A percentile compares a stretch with the other conserved stretches of the same genome.
Evolutionary conservation across 2,329 filamentous ascomycete species (phyloP).

Genomic region (Colletotrichum navitas): DNA sequence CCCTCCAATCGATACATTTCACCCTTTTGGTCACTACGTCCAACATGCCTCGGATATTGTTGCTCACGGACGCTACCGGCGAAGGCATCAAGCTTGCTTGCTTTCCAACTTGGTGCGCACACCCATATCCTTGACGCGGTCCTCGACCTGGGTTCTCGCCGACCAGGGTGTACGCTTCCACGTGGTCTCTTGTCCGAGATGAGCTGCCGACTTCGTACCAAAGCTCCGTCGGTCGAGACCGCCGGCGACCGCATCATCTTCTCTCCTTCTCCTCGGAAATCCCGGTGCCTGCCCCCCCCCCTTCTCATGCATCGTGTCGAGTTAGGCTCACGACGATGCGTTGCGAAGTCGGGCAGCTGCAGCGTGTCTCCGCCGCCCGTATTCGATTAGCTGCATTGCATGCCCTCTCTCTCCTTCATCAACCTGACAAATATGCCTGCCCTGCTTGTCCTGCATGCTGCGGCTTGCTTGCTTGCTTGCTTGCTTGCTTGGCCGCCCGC

Average conservation of each 20-base stretch:
- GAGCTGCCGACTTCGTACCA: not conserved
- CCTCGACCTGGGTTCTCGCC: not conserved
- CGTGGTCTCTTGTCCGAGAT: conserved; percentile 1
- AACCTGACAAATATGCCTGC: conserved; percentile 8
- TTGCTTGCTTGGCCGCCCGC: not conserved
- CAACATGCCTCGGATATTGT: too few species aligned
- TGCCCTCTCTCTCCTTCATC: not conserved
- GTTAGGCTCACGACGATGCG: not conserved
- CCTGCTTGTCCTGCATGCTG: not conserved
- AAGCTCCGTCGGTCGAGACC: not conserved
- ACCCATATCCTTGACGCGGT: not conserved
- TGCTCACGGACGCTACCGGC: not conserved
- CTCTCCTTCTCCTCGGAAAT: not conserved
- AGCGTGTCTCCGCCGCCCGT: conserved; percentile 16
- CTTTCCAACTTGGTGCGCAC: not conserved
- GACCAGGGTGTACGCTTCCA: too few species aligned
- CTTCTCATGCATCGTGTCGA: not conserved
- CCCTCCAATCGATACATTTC: too few species aligned
- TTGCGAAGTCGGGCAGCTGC: conserved; percentile 23
- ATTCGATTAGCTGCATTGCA: conserved; percentile 14
- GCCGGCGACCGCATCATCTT: not conserved
- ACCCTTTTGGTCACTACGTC: not conserved
- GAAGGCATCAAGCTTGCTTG: not conserved
- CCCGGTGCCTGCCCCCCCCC: not conserved
- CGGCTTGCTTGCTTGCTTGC: too few species aligned